Evolutionary conservation across 345 rosid species (phyloP).

Genomic region (Citrus medica): DNA sequence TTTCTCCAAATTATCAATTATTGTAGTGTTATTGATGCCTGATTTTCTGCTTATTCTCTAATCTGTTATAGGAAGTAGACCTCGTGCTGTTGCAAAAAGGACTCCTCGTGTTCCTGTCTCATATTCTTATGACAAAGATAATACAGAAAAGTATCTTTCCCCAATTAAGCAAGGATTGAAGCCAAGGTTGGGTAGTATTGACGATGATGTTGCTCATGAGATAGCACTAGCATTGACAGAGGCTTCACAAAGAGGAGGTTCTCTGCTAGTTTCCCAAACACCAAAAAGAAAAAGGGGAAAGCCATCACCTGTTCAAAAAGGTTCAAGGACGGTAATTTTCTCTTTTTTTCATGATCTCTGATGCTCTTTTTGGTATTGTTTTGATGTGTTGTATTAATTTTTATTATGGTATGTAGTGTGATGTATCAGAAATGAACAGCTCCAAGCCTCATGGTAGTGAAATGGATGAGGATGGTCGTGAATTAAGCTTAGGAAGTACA

Average conservation of each 20-base stretch:
- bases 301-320: slow-evolving; percentile 43
- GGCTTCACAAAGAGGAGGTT: slow-evolving; percentile 72
- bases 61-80: slow-evolving; percentile 51
- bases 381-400: slow-evolving; percentile 23
- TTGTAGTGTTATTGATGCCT: not conserved
- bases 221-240: slow-evolving; percentile 71
- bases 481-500: slow-evolving; percentile 76
- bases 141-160: slow-evolving; percentile 45
- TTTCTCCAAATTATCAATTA: not conserved
- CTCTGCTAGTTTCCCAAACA: slow-evolving; percentile 54
- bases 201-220: slow-evolving; percentile 80
- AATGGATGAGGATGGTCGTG: slow-evolving; percentile 59
- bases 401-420: slow-evolving; percentile 38
- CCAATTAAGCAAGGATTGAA: slow-evolving; percentile 53
- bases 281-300: slow-evolving; percentile 52
- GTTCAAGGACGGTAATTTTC: slow-evolving; percentile 49
- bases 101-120: slow-evolving; percentile 80
- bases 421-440: slow-evolving; percentile 60
- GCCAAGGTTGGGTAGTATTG: slow-evolving; percentile 43
- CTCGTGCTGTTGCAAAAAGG: slow-evolving; percentile 87
- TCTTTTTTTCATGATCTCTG: slow-evolving; percentile 14
- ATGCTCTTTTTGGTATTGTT: not conserved
- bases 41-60: slow-evolving; percentile 5
- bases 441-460: slow-evolving; percentile 59
- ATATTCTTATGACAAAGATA: slow-evolving; percentile 50